Evolutionary conservation across 2,329 filamentous ascomycete genomes (phyloP), one percentile per base, ranked within the genome.

Genomic region (Sporothrix pallida): DNA sequence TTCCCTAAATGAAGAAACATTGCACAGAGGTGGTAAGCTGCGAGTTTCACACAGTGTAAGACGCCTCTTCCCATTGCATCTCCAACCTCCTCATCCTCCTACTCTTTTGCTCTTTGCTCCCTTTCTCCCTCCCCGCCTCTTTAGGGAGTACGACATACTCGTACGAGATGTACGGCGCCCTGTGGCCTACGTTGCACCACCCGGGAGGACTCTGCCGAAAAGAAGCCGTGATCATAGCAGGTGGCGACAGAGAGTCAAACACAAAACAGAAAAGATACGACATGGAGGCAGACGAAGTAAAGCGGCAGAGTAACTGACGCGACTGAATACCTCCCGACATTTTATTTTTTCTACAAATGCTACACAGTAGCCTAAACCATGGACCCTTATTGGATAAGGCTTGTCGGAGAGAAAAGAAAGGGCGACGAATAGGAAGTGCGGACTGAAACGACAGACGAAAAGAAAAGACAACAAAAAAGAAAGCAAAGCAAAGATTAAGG

Each of bases 121-220:
- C 7, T 62, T 15, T 62, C 58, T 17, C 31, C 31, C 26, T 26
- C 23, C 23, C 31, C 6, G 58, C 58, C 17, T 63, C 37, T 44
- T 31, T 15, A 44, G 17, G 44, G 17, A 17, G 37, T 44, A 44
- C 58, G 31, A 44, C 62, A 48, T 48, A 26, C 42, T 20, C 65
- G 65, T 69, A 69, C 46, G 46, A 52, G 63, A 67, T 44, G 17
- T 44, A 48, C 20, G n/a, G 12, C 12, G 44, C n/a, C 26, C 44
- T 50, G 63, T 44, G 63, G 44, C 63, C 37, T 26, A 50, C 20
- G 63, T 37, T 56, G 67, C 67, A 70, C 50, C 26, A 12, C 31
- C 67, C 20, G 26, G 50, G 48, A 70, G 67, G 67, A 31, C 48
- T 42, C 67, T 44, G 50, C 48, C 67, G 50, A 56, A 44, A 70